Evolutionary conservation across 164 flowering plant genomes (phyloP).

Genomic region (Dillenia suffruticosa): DNA sequence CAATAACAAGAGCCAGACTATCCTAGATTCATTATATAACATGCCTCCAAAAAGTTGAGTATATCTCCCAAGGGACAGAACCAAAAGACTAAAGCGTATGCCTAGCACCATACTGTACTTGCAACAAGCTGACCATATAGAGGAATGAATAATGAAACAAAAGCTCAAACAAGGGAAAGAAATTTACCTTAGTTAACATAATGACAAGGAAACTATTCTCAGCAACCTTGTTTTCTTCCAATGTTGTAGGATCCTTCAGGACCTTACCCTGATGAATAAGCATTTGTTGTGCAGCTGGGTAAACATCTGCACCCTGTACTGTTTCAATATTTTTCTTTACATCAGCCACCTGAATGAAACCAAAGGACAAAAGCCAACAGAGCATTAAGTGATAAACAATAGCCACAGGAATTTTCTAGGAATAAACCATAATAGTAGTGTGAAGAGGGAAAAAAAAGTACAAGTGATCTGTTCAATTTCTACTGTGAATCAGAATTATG

Average conservation of each 20-base stretch:
- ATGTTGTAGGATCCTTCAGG: slow-evolving; percentile 61
- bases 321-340: slow-evolving; percentile 66
- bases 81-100: too few relatives aligned
- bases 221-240: slow-evolving; percentile 65
- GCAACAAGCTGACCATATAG: background rate
- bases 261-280: slow-evolving; percentile 87
- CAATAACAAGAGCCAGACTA: background rate
- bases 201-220: slow-evolving; percentile 71
- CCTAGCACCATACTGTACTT: too few relatives aligned
- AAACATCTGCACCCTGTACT: slow-evolving; percentile 57
- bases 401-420: too few relatives aligned
- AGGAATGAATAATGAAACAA: background rate
- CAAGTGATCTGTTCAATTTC: too few relatives aligned
- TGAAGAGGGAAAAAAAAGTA: too few relatives aligned
- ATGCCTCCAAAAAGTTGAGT: background rate
- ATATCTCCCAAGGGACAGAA: too few relatives aligned
- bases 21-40: background rate
- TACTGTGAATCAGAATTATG: too few relatives aligned
- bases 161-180: background rate
- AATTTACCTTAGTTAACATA: slow-evolving; percentile 66
- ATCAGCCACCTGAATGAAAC: slow-evolving; percentile 52
- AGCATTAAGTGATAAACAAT: too few relatives aligned
- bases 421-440: too few relatives aligned
- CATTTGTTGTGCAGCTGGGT: slow-evolving; percentile 70
- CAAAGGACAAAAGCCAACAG: too few relatives aligned